A percentile compares a stretch with the other conserved stretches of the same genome.
phyloP scores from a whole-genome alignment of 352 stramenopile genomes.

The Phytophthora kernoviae region DNA sequence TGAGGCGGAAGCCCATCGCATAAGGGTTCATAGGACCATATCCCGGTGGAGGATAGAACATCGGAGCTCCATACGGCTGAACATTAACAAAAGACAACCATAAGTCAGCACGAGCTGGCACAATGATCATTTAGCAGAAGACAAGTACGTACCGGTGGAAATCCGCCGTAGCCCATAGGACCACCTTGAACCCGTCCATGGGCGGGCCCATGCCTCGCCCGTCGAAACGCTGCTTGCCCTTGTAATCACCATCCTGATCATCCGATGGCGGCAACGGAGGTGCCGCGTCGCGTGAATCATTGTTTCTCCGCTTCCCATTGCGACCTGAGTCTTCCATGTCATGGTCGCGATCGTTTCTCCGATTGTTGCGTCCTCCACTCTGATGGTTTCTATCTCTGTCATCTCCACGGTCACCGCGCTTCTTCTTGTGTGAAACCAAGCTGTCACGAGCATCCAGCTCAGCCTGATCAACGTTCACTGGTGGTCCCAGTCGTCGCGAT shows the following conservation, averaged over 20 bases:
- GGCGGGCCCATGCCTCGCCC: slow-evolving; percentile 42
- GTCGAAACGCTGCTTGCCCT: slow-evolving; percentile 29
- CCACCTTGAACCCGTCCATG: slow-evolving; percentile 59
- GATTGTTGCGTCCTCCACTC: slow-evolving; percentile 16
- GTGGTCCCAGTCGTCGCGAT: slow-evolving; percentile 62
- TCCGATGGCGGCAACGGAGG: slow-evolving; percentile 41
- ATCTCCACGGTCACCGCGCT: slow-evolving; percentile 39
- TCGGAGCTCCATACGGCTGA: slow-evolving; percentile 69
- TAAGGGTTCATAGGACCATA: slow-evolving; percentile 69
- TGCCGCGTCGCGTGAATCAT: slow-evolving; percentile 20
- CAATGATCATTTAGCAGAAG: background rate
- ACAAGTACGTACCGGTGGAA: slow-evolving; percentile 50
- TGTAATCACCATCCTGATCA: slow-evolving; percentile 18
- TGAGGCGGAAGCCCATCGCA: slow-evolving; percentile 74
- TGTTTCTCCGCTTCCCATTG: slow-evolving; percentile 33
- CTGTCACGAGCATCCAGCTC: slow-evolving; percentile 76
- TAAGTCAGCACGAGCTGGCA: slow-evolving; percentile 13
- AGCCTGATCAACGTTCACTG: slow-evolving; percentile 80
- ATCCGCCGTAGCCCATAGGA: slow-evolving; percentile 69
- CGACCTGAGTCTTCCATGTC: slow-evolving; percentile 31
- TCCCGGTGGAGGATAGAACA: slow-evolving; percentile 77
- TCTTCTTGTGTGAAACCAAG: slow-evolving; percentile 60
- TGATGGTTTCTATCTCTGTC: slow-evolving; percentile 35
- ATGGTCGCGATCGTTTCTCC: slow-evolving; percentile 30
- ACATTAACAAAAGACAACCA: slow-evolving; percentile 11